Evolutionary conservation across 2,329 filamentous ascomycete species (phyloP), one percentile per base, ranked within the genome.

Genomic region (Seiridium cupressi): DNA sequence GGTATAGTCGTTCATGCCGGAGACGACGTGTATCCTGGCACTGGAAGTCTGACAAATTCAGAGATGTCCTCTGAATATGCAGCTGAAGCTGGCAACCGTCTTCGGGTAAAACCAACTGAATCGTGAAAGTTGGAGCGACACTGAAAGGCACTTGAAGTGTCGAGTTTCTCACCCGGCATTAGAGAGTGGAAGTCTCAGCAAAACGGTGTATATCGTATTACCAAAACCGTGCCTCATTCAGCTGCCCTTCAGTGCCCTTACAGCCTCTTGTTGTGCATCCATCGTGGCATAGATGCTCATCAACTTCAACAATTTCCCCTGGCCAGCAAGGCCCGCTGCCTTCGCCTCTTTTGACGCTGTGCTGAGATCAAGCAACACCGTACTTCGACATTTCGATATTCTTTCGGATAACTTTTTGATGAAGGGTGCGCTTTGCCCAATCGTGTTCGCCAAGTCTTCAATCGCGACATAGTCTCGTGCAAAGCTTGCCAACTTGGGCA

Each of bases 301-400:
- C 42, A 83, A 79, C 60, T 76, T 81, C n/a, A 87, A 62, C 1
- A 85, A 64, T 54, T 81, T 77, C 3, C 72, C 67, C 51, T 81
- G 78, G 0, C 79, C 82, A 18, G 69, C 73, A 0, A 64, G 48
- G 0, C 80, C 81, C 0, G 78, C 77, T 58, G 76, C 79, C 32
- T 72, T 75, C 0, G 74, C 74, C 59, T 78, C 77, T 61, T 75
- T 77, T 38, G 76, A 55, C 0, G 84, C 84, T 31, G 82, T 79
- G 48, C 77, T 77, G 18, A 87, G 70, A 55, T 87, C 84, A 3
- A 87, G 71, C 7, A 87, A 69, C 31, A 87, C 74, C 0, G 84
- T 87, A 63, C 82, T 85, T 56, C 83, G 78, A 64, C 84, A 87
- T 57, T 79, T 76, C 2, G 70, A 69, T 59, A 86, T 72, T 44